Evolutionary conservation across 257 asterid species (phyloP).

Genomic region (Thymus quinquecostatus): DNA sequence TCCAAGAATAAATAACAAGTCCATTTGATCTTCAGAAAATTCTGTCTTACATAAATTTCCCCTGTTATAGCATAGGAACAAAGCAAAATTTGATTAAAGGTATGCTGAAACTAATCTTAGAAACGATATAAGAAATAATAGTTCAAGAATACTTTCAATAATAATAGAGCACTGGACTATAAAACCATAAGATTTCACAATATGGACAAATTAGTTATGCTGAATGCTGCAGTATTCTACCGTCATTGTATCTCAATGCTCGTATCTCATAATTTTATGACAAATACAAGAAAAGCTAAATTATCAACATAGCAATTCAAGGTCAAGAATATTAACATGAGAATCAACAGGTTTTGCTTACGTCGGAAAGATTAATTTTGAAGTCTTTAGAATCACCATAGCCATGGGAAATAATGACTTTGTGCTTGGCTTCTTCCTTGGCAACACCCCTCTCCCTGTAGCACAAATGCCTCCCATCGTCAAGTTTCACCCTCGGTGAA

Average conservation of each 20-base stretch:
- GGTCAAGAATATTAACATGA: constrained; percentile 5
- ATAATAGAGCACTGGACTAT: background rate
- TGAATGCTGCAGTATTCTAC: background rate
- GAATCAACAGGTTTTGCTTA: constrained; percentile 34
- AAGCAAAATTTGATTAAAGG: background rate
- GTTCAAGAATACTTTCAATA: constrained; percentile 3
- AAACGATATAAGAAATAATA: constrained; percentile 14
- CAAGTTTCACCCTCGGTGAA: constrained; percentile 67
- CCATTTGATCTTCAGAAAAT: background rate
- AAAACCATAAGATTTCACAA: background rate
- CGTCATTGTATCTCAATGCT: background rate
- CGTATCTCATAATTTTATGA: background rate
- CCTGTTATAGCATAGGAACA: background rate
- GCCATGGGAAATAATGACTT: constrained; percentile 68
- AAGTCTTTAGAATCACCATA: constrained; percentile 69
- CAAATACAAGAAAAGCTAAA: background rate
- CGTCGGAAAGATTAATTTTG: constrained; percentile 56
- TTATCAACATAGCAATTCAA: no score
- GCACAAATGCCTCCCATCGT: constrained; percentile 77
- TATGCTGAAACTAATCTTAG: background rate
- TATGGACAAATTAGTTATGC: background rate
- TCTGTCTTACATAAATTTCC: constrained; percentile 2
- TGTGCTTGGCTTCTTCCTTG: constrained; percentile 66
- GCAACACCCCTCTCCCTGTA: constrained; percentile 69
- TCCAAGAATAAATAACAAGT: background rate